Conservation (phyloP, 176 grass and related monocot genomes). For the Raddia guianensis region DNA sequence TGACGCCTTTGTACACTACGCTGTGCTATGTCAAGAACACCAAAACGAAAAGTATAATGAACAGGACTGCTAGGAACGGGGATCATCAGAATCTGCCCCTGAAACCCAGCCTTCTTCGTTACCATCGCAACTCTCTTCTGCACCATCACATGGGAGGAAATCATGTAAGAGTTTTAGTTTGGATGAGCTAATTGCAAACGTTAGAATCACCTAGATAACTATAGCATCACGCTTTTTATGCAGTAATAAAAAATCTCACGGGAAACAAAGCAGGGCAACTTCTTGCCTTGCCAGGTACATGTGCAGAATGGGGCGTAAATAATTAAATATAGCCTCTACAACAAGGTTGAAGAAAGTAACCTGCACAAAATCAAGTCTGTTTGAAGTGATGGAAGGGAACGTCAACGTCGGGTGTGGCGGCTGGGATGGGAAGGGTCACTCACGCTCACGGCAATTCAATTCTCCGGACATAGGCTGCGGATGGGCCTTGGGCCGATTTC, state of each 20-base stretch:
- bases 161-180: neutral
- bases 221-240: neutral
- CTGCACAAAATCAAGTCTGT: constrained; percentile 94
- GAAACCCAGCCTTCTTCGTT: constrained; percentile 92
- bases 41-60: constrained; percentile 90
- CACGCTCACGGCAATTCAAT: too few relatives aligned
- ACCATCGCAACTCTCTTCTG: constrained; percentile 94
- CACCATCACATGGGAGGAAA: neutral
- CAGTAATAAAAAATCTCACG: neutral
- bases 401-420: too few relatives aligned
- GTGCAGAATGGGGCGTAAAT: neutral
- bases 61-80: constrained; percentile 71
- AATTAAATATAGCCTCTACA: neutral
- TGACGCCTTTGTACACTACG: neutral
- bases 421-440: too few relatives aligned
- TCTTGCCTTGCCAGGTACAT: too few relatives aligned
- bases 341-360: constrained; percentile 31
- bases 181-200: neutral
- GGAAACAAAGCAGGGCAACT: too few relatives aligned
- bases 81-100: constrained; percentile 87
- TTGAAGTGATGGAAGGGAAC: constrained; percentile 35
- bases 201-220: neutral
- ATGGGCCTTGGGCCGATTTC: too few relatives aligned
- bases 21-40: constrained; percentile 72
- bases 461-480: too few relatives aligned